Evolutionary conservation across 2,329 filamentous ascomycete genomes (phyloP).

Genomic region (Diaporthe destruens): DNA sequence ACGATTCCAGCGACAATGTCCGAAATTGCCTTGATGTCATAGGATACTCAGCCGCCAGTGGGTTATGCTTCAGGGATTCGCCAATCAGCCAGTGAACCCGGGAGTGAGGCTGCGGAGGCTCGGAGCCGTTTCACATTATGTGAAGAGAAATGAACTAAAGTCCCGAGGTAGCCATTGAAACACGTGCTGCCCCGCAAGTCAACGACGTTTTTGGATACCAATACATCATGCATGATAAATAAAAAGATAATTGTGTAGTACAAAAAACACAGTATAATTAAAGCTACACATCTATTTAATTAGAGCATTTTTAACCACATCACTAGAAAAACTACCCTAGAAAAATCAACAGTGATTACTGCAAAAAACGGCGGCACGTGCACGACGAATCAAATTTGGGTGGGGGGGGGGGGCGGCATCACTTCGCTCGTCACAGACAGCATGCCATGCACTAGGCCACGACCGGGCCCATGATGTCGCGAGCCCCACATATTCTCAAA

Average conservation of each 20-base stretch:
- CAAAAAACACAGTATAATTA: too few relatives aligned
- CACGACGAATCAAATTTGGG: too few relatives aligned
- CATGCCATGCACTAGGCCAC: slow-evolving; percentile 22
- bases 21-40: slow-evolving; percentile 16
- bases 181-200: slow-evolving; percentile 1
- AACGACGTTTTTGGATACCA: slow-evolving; percentile 3
- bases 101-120: background rate
- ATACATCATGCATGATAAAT: slow-evolving; percentile 4
- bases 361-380: too few relatives aligned
- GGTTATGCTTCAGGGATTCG: slow-evolving; percentile 7
- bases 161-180: background rate
- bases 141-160: background rate
- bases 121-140: slow-evolving; percentile 20
- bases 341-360: too few relatives aligned
- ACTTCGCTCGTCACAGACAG: too few relatives aligned
- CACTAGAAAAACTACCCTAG: too few relatives aligned
- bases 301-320: too few relatives aligned
- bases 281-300: too few relatives aligned
- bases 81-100: background rate
- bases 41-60: background rate
- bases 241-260: too few relatives aligned
- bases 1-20: background rate
- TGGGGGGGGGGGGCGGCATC: too few relatives aligned
- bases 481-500: slow-evolving; percentile 1
- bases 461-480: background rate